Base-by-base conservation (phyloP, 441 rosid species). In the Geranium incanum region DNA sequence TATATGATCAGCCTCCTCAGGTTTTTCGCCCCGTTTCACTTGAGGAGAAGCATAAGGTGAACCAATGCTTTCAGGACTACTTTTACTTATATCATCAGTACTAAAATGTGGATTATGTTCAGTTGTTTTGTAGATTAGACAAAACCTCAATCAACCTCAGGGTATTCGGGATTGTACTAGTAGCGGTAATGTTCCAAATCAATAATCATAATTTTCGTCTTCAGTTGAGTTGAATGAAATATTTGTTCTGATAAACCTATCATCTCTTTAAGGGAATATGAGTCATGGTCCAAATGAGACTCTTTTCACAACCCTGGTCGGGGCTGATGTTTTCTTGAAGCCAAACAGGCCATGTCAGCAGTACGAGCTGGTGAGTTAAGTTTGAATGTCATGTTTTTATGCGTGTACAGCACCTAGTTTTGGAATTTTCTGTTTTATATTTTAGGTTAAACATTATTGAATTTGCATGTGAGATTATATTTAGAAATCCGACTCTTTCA, bases 1-100 rank as follows among this genome's bases (percentile, higher is more conserved):
- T 95, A 68, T 90, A 95, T 81, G 97, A 95, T 85, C 97, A 89
- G 71, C 97, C 99, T 79, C 97, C 95, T 65, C 95, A 90, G 79
- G 92, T 92, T 81, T 92, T 95, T 74, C 88, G 28, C 66, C 87
- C 93, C 18, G 81, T 94, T 73, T 84, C 85, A 38, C 84, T 90
- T 15, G 79, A 81, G 81, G 97, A 92, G 80, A 92, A 81, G 78
- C 93, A 92, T 74, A 69, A 89, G 93, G 99, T 95, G 78, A 78
- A 77, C 39, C 69, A 15, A 21, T 52, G 75, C 75, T 73, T 69
- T 68, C 39, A 59, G 12, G 48, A 15, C 19, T 0, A 3, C 48
- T 43, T 69, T 69, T 7, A 9, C 23, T 72, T 48, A 15, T n/a
- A 59, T 69, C 55, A 50, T 73, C 71, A 21, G 68, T 52, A 37